Base-by-base conservation (phyloP, 345 rosid species). In the Trapa incisa region DNA sequence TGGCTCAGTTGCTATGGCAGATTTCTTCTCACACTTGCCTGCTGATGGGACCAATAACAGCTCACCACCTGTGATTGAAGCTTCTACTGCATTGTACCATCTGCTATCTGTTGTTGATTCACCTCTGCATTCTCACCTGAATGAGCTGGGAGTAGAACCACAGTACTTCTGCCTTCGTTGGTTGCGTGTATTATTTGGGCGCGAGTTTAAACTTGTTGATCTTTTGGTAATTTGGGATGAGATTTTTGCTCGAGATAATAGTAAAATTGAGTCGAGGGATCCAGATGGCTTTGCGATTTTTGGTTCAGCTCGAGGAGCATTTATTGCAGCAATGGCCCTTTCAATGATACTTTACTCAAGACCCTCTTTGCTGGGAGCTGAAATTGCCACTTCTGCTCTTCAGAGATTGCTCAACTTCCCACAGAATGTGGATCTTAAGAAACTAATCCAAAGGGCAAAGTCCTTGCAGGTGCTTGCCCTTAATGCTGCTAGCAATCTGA, bases 151-250 rank as follows among this genome's bases (percentile, higher is more conserved):
- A 68, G 96, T 91, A 72, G 97, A 94, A 78, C 99, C 99, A 36
- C 99, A 94, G 77, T 91, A 94, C 80, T 94, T 94, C 67, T 87
- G 89, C 56, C 93, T 94, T 60, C 95, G 99, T 48, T 94, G 99
- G 99, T 71, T 94, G 67, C 76, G 99, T 2, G 99, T 94, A 72
- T 75, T 91, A 79, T 94, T 87, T 75, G 97, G 97, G 65, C 86
- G 99, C 62, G 99, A 94, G 71, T 87, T 94, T 76, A 73, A 84
- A 29, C 92, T 94, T 69, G 83, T 70, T 53, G 82, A 83, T 79
- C 85, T 94, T 54, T 83, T 94, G 81, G 68, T 83, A 65, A 75
- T 94, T 64, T 94, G 99, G 99, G 99, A 94, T 76, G 95, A 87
- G 77, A 86, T 91, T 70, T 91, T 94, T 78, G 81, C 87, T 14